Conservation (phyloP, 371 early-diverging fungal genomes). For the Haplosporangium sp. region DNA sequence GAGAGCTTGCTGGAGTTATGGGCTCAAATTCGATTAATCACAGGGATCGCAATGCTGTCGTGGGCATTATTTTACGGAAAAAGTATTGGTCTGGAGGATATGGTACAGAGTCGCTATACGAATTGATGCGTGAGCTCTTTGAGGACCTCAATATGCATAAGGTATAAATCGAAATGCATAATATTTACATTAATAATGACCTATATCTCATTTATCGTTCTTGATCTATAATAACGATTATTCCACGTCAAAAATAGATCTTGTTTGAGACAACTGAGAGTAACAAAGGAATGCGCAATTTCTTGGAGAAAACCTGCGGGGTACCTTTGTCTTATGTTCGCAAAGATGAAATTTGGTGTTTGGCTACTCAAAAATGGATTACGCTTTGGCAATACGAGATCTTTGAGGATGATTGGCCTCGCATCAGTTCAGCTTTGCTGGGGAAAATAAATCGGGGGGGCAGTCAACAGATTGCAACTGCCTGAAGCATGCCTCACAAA, state of each 20-base stretch:
- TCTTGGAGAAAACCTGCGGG: conserved; percentile 42
- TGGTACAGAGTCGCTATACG: conserved; percentile 48
- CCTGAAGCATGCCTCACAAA: not conserved
- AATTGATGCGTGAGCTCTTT: conserved; percentile 48
- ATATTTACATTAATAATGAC: not conserved
- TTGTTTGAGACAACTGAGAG: conserved; percentile 42
- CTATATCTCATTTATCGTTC: too few species aligned
- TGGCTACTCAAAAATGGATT: conserved; percentile 30
- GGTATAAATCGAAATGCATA: conserved; percentile 13
- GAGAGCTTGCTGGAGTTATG: conserved; percentile 45
- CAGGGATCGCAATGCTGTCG: conserved; percentile 31
- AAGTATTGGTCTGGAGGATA: conserved; percentile 54
- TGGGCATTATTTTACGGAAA: conserved; percentile 50
- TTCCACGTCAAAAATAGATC: conserved; percentile 14
- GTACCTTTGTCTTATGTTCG: conserved; percentile 24
- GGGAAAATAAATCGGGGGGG: conserved; percentile 38
- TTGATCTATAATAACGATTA: too few species aligned
- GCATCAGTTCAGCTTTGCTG: conserved; percentile 25
- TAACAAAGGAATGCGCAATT: conserved; percentile 48
- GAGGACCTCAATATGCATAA: conserved; percentile 54
- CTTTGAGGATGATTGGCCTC: conserved; percentile 55
- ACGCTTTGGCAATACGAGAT: conserved; percentile 34
- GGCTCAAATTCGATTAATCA: conserved; percentile 41
- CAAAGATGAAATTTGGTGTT: conserved; percentile 42
- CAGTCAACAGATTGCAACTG: conserved; percentile 18